These are phyloP conservation scores for Diaporthe batatas DNA, from an alignment of 2,329 filamentous ascomycete genomes.

Conservation along the genomic window DNA sequence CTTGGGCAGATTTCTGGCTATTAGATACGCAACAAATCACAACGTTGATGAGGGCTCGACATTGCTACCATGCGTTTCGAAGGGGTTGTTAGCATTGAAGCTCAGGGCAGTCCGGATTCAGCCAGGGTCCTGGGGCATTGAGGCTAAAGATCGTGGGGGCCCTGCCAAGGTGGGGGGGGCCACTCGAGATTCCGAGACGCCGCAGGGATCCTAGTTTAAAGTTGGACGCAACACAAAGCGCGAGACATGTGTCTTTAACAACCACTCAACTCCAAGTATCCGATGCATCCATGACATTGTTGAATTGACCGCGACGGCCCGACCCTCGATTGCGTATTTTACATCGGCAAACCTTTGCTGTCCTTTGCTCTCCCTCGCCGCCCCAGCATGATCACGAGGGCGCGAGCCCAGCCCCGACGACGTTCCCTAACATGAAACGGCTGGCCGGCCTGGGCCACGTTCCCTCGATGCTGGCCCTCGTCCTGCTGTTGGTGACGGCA, in stretches of 20 bases:
- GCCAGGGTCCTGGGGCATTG: not conserved
- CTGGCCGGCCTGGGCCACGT: constrained; percentile 39
- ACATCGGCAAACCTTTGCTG: not conserved
- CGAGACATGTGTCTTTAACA: constrained; percentile 1
- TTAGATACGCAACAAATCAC: no score
- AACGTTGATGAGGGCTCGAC: not conserved
- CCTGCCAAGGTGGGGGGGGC: not conserved
- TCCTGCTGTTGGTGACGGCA: constrained; percentile 45
- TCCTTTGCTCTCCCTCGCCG: not conserved
- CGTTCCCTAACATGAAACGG: constrained; percentile 40
- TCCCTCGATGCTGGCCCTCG: constrained; percentile 42
- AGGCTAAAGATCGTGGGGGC: constrained; percentile 31
- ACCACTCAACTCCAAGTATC: not conserved
- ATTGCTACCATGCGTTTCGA: not conserved
- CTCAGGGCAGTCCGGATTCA: not conserved
- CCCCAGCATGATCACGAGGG: constrained; percentile 38
- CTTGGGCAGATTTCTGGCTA: no score
- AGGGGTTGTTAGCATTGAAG: no score
- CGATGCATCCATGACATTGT: not conserved
- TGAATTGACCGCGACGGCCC: not conserved
- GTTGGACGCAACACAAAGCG: not conserved
- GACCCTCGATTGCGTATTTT: not conserved
- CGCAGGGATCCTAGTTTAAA: constrained; percentile 11
- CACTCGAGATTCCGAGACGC: constrained; percentile 32
- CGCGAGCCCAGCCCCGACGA: constrained; percentile 25